phyloP scores from a whole-genome alignment of 345 rosid species.

The Iberis pinnata region DNA sequence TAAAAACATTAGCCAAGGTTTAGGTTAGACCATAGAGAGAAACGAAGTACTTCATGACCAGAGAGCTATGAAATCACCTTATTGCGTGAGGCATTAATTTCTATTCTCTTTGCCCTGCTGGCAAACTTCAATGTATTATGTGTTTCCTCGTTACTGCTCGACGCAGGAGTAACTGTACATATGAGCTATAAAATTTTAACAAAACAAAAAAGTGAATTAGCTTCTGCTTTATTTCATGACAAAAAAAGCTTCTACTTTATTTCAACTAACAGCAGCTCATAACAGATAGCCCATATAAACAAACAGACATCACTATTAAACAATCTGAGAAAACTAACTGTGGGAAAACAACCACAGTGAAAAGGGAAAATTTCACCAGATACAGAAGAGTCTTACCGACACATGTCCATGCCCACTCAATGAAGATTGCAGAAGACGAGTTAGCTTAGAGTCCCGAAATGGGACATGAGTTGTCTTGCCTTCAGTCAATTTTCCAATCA shows the following conservation, averaged over 20 bases:
- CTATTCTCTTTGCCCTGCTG: conserved; percentile 94
- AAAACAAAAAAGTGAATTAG: conserved; percentile 13
- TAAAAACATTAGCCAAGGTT: conserved; percentile 16
- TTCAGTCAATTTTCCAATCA: conserved; percentile 95
- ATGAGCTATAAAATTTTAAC: conserved; percentile 59
- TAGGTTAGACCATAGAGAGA: not conserved
- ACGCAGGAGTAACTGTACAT: conserved; percentile 97
- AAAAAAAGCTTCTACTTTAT: not conserved
- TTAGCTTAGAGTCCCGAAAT: conserved; percentile 95
- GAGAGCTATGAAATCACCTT: conserved; percentile 46
- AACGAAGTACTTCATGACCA: conserved; percentile 2
- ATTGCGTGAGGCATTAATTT: conserved; percentile 92
- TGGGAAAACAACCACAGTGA: conserved; percentile 7
- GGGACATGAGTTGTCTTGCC: conserved; percentile 99
- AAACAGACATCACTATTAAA: not conserved
- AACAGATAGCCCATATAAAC: conserved; percentile 10
- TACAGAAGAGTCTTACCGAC: conserved; percentile 56
- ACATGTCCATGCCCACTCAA: conserved; percentile 97
- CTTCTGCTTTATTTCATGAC: conserved; percentile 3
- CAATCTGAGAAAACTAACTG: conserved; percentile 2
- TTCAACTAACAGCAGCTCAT: too few species aligned
- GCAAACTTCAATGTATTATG: conserved; percentile 99
- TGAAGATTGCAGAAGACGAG: conserved; percentile 97
- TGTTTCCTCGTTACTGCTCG: conserved; percentile 95
- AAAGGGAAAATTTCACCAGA: conserved; percentile 11